Evolutionary conservation across 805 yeast genomes (phyloP).

Genomic region (Wickerhamomyces alni): DNA sequence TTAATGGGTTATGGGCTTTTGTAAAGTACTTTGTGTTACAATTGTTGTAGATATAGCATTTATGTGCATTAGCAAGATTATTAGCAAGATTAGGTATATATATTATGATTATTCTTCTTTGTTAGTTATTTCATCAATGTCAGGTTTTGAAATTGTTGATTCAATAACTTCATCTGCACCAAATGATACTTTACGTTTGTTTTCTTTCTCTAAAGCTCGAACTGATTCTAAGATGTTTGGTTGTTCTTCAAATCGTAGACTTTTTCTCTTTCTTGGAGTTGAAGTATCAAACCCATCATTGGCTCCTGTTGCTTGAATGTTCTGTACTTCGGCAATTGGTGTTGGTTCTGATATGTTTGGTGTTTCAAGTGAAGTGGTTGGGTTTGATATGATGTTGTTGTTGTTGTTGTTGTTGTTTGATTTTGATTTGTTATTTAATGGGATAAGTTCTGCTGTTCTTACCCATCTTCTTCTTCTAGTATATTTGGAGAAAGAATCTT

Average conservation of each 20-base stretch:
- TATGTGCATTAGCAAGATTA: too few species aligned
- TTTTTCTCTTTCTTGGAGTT: conserved; percentile 30
- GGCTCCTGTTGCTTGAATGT: conserved; percentile 18
- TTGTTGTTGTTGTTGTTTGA: conserved; percentile 6
- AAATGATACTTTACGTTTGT: conserved; percentile 8
- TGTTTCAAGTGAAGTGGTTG: neutral
- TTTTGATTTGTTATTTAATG: conserved; percentile 17
- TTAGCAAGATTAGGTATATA: too few species aligned
- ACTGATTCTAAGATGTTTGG: conserved; percentile 22
- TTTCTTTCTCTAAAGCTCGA: conserved; percentile 13
- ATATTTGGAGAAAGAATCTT: conserved; percentile 82
- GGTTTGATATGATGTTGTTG: neutral
- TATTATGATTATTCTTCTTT: too few species aligned
- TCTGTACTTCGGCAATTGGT: conserved; percentile 17
- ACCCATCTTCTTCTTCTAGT: conserved; percentile 96
- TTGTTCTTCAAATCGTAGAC: conserved; percentile 40
- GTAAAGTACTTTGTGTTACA: neutral
- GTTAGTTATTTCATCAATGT: too few species aligned
- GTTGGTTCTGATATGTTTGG: conserved; percentile 2
- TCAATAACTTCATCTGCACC: conserved; percentile 3
- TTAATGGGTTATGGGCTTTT: conserved; percentile 14
- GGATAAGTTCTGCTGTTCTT: conserved; percentile 82
- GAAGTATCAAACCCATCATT: conserved; percentile 4
- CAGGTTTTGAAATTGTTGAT: too few species aligned
- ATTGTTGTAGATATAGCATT: too few species aligned